Evolutionary conservation across 768 basidiomycete species (phyloP), one percentile per base, ranked within the genome.

Genomic region (Russula vinacea): DNA sequence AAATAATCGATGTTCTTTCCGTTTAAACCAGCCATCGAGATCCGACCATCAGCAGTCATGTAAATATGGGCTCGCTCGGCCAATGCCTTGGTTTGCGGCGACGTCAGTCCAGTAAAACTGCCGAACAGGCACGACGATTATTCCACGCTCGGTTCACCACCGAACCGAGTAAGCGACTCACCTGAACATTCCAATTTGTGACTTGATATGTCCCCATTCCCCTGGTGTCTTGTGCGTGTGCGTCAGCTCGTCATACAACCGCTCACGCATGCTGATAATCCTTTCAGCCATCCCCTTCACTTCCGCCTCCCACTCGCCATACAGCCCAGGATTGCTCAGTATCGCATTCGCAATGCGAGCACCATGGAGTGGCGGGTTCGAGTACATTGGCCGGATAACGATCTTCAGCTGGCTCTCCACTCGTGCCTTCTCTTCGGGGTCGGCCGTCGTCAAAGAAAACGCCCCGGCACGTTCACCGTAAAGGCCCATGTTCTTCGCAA

Each of bases 401-500:
- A 98, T 97, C 81, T 96, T 94, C 73, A 98, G 78, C 76, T 98
- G 97, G 74, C 88, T 92, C 76, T 95, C 90, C 47, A 98, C 87
- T 54, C 93, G 87, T 37, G 85, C 87, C 76, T 86, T 90, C 77
- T 92, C 92, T 67, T 84, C 89, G 52, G 86, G 78, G 69, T 83
- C 82, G 59, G 78, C 72, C 22, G 85, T 86, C 57, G 83, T 84
- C 71, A 99, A 74, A 19, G 95, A 96, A 80, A 99, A 94, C 5
- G 92, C 89, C n/a, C 97, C 97, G 63, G 94, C 92, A 70, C 97
- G 94, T 78, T 98, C 97, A 64, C 94, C 96, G 74, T 99, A 99
- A 47, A 99, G 84, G 58, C 97, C 97, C 87, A 98, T 96, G 81
- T 98, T 98, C 83, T 99, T 99, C 44, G 97, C 97, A 75, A 97